Evolutionary conservation across 2,329 filamentous ascomycete species (phyloP), one percentile per base, ranked within the genome.

Genomic region (Pseudogymnoascus sp.): DNA sequence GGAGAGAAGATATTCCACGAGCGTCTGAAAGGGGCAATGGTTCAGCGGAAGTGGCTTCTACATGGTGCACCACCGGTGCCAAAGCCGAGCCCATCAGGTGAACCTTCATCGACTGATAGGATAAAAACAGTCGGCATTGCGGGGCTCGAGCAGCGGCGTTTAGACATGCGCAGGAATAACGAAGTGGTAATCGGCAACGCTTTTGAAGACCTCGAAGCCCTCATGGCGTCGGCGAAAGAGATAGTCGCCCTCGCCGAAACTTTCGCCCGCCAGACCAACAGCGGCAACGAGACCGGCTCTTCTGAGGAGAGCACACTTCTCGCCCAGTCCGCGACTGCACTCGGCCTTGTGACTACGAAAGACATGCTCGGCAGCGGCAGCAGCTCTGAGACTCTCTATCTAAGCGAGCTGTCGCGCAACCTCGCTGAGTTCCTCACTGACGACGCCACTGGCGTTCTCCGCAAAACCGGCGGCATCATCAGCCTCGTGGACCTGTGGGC

Each of bases 191-290:
- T 99, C 67, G 93, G 93, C 26, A 92, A 85, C 67, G 93, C 95
- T 0, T 99, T 99, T 71, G 93, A 97, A 73, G 95, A 99, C 71
- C 83, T 99, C 0, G 93, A 98, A 73, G 93, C 95, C 3, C 81
- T 99, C 38, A 99, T 98, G 93, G 91, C 93, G 2, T 97, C 93
- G 3, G 95, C 95, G 4, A 97, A 98, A 73, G 91, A 99, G 73
- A 91, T 99, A 59, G 89, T 98, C 60, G 91, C 92, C 4, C 86
- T 99, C 43, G 95, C 95, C 0, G 93, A 98, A 75, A 87, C 87
- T 14, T 93, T 98, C 69, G 87, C 91, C 1, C 81, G 85, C 11
- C 89, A 93, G 71, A 78, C 78, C 19, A 84, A 84, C 65, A 79
- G 81, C 8, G 75, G 77, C 63, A 77, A 79, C 19, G 84, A 82